phyloP scores from a whole-genome alignment of 495 filamentous ascomycete species.

The Baudoinia panamericana region DNA sequence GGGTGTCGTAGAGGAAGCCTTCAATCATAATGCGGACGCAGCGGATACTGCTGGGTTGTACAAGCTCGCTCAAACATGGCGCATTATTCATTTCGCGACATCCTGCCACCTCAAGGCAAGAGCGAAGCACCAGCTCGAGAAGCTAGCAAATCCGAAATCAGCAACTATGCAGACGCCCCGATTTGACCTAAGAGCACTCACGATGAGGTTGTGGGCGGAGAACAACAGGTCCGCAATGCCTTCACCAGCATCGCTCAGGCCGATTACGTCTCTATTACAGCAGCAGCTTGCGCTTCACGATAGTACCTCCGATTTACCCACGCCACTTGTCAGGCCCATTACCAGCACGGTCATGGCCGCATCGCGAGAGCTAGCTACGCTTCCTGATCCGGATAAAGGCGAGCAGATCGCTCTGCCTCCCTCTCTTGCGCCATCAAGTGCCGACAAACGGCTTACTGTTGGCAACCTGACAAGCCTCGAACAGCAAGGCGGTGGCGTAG shows the following conservation, averaged over 20 bases:
- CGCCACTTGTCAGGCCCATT: slow-evolving; percentile 60
- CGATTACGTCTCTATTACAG: background rate
- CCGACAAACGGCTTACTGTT: slow-evolving; percentile 2
- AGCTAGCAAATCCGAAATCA: no score
- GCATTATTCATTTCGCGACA: slow-evolving; percentile 20
- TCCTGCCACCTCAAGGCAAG: slow-evolving; percentile 17
- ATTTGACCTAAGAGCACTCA: background rate
- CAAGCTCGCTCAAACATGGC: slow-evolving; percentile 27
- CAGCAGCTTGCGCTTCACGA: slow-evolving; percentile 27
- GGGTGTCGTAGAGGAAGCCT: slow-evolving; percentile 7
- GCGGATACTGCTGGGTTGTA: slow-evolving; percentile 24
- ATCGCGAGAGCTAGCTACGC: slow-evolving; percentile 3
- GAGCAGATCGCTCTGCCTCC: slow-evolving; percentile 23
- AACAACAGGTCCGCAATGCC: slow-evolving; percentile 1
- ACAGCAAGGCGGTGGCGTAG: background rate
- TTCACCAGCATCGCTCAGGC: background rate
- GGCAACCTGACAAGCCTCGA: slow-evolving; percentile 3
- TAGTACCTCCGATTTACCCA: slow-evolving; percentile 64
- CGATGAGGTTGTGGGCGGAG: background rate
- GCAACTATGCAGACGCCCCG: background rate
- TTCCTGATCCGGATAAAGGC: slow-evolving; percentile 24
- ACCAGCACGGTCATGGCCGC: slow-evolving; percentile 29
- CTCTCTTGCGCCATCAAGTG: slow-evolving; percentile 18
- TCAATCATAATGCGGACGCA: slow-evolving; percentile 26
- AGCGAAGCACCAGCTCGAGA: slow-evolving; percentile 7